Percentiles rank a stretch among this genome's conserved stretches.
phyloP scores from a whole-genome alignment of 352 stramenopile genomes.

The Phytophthora ramorum region DNA sequence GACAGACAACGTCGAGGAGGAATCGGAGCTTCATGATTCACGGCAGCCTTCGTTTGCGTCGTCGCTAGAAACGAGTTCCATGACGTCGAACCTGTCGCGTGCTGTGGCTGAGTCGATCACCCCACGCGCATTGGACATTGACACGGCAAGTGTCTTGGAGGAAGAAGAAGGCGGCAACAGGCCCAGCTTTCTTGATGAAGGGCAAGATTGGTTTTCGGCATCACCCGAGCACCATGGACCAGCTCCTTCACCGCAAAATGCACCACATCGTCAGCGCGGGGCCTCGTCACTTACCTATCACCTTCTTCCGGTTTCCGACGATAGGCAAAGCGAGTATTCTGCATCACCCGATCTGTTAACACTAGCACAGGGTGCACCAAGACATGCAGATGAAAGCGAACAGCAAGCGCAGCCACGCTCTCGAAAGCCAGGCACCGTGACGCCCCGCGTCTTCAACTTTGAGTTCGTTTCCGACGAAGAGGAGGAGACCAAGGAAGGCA shows the following conservation, averaged over 20 bases:
- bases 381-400: background rate
- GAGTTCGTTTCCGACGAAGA: conserved; percentile 43
- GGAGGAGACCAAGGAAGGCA: conserved; percentile 28
- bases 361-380: conserved; percentile 10
- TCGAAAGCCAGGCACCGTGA: conserved; percentile 15
- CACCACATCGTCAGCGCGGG: conserved; percentile 1
- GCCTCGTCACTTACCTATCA: conserved; percentile 24
- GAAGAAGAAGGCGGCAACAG: conserved; percentile 4
- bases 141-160: conserved; percentile 19
- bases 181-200: conserved; percentile 17
- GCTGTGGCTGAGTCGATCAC: conserved; percentile 6
- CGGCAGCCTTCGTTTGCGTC: conserved; percentile 3
- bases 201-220: conserved; percentile 26
- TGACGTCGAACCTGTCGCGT: conserved; percentile 4
- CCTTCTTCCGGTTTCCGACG: conserved; percentile 6
- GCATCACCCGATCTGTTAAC: conserved; percentile 25
- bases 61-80: conserved; percentile 7
- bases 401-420: background rate
- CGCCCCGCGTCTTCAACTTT: conserved; percentile 54
- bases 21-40: background rate
- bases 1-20: conserved; percentile 9
- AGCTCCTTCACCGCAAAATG: conserved; percentile 21
- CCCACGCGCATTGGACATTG: conserved; percentile 38
- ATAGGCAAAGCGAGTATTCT: conserved; percentile 19
- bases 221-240: conserved; percentile 18